Conservation (phyloP, 192 early-diverging fungal genomes). For the Backusella psychrophila region DNA sequence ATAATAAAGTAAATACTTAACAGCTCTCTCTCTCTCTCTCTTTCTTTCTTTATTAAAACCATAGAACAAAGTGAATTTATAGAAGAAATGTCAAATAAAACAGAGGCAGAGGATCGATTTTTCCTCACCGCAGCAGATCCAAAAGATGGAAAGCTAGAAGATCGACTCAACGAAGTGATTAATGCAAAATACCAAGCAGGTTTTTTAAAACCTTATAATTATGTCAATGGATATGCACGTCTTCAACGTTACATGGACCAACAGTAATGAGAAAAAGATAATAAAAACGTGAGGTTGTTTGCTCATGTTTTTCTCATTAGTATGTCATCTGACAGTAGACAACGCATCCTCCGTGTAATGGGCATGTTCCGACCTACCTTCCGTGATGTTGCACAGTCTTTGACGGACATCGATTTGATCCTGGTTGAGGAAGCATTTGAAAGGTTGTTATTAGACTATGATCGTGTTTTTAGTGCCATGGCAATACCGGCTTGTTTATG, state of each 20-base stretch:
- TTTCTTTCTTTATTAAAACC: background rate
- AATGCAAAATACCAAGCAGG: conserved; percentile 97
- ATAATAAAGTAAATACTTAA: conserved; percentile 3
- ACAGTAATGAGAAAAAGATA: conserved; percentile 41
- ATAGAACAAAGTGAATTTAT: conserved; percentile 5
- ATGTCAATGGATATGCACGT: conserved; percentile 86
- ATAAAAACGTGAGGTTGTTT: background rate
- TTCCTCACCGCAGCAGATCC: conserved; percentile 93
- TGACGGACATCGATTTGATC: conserved; percentile 94
- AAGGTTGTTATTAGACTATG: conserved; percentile 91
- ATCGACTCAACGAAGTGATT: conserved; percentile 88
- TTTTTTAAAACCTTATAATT: conserved; percentile 95
- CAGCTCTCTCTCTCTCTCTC: background rate
- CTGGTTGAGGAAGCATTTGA: conserved; percentile 97
- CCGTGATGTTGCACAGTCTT: conserved; percentile 79
- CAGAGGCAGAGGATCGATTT: conserved; percentile 63
- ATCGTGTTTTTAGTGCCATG: conserved; percentile 92
- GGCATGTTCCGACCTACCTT: conserved; percentile 88
- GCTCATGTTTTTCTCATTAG: conserved; percentile 21
- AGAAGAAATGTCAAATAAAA: conserved; percentile 9
- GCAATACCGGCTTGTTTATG: conserved; percentile 93
- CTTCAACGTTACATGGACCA: conserved; percentile 91
- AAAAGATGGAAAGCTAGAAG: conserved; percentile 83
- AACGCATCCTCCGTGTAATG: conserved; percentile 86
- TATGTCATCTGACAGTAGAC: conserved; percentile 68